These are phyloP conservation scores for Gossypium ekmanianum DNA, from an alignment of 345 rosid species.

Conservation along the genomic window DNA sequence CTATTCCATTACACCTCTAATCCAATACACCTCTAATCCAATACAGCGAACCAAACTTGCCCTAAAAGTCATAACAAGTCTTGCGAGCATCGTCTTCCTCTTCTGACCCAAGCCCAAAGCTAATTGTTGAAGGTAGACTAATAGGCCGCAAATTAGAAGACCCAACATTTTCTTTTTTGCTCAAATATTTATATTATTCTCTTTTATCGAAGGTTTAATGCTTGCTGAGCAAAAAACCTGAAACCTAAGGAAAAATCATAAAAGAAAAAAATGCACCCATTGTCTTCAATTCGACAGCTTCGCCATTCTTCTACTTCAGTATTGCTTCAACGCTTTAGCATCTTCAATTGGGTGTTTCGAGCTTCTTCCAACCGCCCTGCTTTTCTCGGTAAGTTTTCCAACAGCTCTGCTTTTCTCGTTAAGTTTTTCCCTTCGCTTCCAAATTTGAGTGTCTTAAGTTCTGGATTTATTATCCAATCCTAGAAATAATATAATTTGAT, in stretches of 20 bases:
- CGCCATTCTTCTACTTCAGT: background rate
- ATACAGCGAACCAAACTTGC: too few relatives aligned
- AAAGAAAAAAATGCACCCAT: constrained; percentile 7
- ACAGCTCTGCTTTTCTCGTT: constrained; percentile 5
- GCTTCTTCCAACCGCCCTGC: background rate
- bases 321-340: constrained; percentile 10
- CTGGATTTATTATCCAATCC: background rate
- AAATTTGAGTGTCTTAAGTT: background rate
- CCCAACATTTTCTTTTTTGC: background rate
- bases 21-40: too few relatives aligned
- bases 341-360: constrained; percentile 10
- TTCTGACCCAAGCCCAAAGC: too few relatives aligned
- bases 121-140: too few relatives aligned
- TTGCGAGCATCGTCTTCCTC: too few relatives aligned
- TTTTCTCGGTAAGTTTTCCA: constrained; percentile 9
- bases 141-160: background rate
- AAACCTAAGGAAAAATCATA: background rate
- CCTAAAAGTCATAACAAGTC: too few relatives aligned
- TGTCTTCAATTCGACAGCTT: constrained; percentile 18
- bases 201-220: background rate
- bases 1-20: too few relatives aligned
- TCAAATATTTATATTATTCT: background rate
- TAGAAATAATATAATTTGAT: background rate
- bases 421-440: background rate
- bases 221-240: background rate